phyloP scores from a whole-genome alignment of 1,284 basidiomycete genomes.

The Rhodotorula sp. region DNA sequence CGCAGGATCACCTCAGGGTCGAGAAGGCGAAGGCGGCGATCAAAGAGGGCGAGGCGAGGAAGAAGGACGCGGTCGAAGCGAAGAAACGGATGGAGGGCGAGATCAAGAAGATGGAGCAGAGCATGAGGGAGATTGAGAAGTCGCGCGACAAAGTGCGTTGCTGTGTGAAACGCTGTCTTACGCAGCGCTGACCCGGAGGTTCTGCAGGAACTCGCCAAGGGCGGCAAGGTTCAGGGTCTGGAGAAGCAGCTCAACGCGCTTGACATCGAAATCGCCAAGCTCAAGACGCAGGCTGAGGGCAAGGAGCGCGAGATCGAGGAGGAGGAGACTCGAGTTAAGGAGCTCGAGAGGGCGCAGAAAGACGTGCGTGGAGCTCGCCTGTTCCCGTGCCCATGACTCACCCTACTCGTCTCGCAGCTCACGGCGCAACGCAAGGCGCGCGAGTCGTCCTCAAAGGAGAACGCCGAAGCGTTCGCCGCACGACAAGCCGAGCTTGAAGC shows the following conservation, averaged over 20 bases:
- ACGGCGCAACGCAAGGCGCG: slow-evolving; percentile 46
- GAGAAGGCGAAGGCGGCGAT: slow-evolving; percentile 52
- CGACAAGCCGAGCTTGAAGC: slow-evolving; percentile 63
- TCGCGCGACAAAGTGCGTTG: slow-evolving; percentile 55
- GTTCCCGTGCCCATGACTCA: too few species aligned
- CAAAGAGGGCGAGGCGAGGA: slow-evolving; percentile 53
- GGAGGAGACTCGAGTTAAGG: slow-evolving; percentile 65
- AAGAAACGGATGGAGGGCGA: slow-evolving; percentile 42
- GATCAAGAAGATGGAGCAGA: slow-evolving; percentile 53
- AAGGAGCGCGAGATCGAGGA: slow-evolving; percentile 73
- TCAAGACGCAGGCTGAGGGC: slow-evolving; percentile 82
- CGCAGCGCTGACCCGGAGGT: background rate
- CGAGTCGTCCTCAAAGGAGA: slow-evolving; percentile 59
- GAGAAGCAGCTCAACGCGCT: slow-evolving; percentile 74
- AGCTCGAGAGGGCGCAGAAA: slow-evolving; percentile 59
- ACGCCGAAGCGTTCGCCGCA: slow-evolving; percentile 62
- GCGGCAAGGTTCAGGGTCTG: slow-evolving; percentile 73
- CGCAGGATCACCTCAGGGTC: slow-evolving; percentile 54
- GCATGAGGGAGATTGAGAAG: slow-evolving; percentile 65
- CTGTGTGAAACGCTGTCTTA: background rate
- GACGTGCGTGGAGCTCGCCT: too few species aligned
- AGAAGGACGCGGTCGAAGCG: slow-evolving; percentile 52
- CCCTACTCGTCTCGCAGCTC: slow-evolving; percentile 26
- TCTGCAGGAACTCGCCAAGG: slow-evolving; percentile 60
- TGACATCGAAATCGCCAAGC: slow-evolving; percentile 81